phyloP scores from a whole-genome alignment of 177 flowering plant genomes.

The Vitis hybrid region DNA sequence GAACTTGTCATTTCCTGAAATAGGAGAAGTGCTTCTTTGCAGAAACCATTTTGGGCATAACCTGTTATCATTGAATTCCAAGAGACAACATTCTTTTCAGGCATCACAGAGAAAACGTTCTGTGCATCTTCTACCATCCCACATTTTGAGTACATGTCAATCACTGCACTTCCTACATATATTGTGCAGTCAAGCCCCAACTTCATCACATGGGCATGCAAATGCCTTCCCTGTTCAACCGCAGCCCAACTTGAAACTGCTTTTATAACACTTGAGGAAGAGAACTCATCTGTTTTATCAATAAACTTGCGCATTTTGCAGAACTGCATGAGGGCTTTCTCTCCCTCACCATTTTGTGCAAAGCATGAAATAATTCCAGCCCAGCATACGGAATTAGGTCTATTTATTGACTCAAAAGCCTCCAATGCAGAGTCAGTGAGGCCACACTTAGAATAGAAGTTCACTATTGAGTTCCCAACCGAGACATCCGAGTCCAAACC shows the following conservation, averaged over 20 bases:
- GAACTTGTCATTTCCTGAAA: constrained; percentile 24
- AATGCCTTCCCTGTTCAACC: constrained; percentile 23
- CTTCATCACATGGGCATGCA: constrained; percentile 21
- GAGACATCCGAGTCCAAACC: constrained; percentile 24
- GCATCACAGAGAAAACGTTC: constrained; percentile 20
- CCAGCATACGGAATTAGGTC: constrained; percentile 29
- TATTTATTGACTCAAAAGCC: constrained; percentile 20
- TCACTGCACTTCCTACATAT: constrained; percentile 24
- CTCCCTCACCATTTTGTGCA: constrained; percentile 28
- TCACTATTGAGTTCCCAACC: constrained; percentile 31
- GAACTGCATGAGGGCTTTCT: constrained; percentile 25
- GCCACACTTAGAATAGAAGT: constrained; percentile 27
- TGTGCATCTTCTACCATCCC: constrained; percentile 23
- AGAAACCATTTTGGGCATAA: constrained; percentile 28
- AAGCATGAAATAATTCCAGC: constrained; percentile 32
- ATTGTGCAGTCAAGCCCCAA: constrained; percentile 17
- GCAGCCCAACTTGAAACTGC: constrained; percentile 18
- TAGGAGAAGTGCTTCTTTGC: constrained; percentile 18
- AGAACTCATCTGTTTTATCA: constrained; percentile 23
- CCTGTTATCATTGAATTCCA: constrained; percentile 34
- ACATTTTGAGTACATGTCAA: constrained; percentile 35
- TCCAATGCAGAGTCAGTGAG: constrained; percentile 23
- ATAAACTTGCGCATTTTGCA: constrained; percentile 20
- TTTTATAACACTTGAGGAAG: constrained; percentile 26
- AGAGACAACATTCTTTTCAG: constrained; percentile 26